Evolutionary conservation across 2,329 filamentous ascomycete genomes (phyloP).

Genomic region (Camptophora hylomeconis): DNA sequence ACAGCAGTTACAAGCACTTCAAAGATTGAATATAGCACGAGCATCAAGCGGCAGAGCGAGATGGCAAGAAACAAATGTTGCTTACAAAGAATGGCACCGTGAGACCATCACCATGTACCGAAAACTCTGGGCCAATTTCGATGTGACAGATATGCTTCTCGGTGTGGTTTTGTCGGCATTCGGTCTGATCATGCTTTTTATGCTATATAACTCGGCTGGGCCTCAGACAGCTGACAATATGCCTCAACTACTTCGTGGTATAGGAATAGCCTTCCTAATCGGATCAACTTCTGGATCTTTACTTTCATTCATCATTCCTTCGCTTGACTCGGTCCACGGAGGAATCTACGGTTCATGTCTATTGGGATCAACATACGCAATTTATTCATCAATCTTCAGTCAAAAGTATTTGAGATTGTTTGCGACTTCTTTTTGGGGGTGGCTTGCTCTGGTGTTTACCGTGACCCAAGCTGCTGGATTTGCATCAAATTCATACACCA

Average conservation of each 20-base stretch:
- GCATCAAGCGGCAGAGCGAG: slow-evolving; percentile 4
- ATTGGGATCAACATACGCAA: slow-evolving; percentile 27
- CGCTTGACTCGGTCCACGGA: slow-evolving; percentile 16
- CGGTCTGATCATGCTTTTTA: slow-evolving; percentile 54
- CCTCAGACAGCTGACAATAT: slow-evolving; percentile 42
- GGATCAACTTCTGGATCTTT: slow-evolving; percentile 15
- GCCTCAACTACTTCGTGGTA: slow-evolving; percentile 38
- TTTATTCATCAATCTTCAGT: slow-evolving; percentile 20
- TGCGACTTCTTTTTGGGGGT: slow-evolving; percentile 79
- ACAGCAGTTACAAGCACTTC: slow-evolving; percentile 7
- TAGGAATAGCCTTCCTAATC: slow-evolving; percentile 30
- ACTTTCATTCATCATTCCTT: slow-evolving; percentile 3
- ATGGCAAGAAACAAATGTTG: slow-evolving; percentile 34
- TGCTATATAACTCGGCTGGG: slow-evolving; percentile 54
- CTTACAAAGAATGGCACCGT: slow-evolving; percentile 61
- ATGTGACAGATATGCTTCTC: slow-evolving; percentile 70
- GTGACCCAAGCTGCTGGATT: slow-evolving; percentile 85
- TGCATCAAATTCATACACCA: slow-evolving; percentile 94
- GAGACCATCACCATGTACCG: slow-evolving; percentile 71
- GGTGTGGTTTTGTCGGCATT: slow-evolving; percentile 60
- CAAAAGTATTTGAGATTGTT: slow-evolving; percentile 10
- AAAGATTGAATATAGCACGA: slow-evolving; percentile 16
- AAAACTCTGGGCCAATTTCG: slow-evolving; percentile 81
- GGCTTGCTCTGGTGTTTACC: slow-evolving; percentile 68
- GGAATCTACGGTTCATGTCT: slow-evolving; percentile 26